A percentile compares a stretch with the other conserved stretches of the same genome.
Conservation (phyloP, 2,329 filamentous ascomycete species). For the Aureobasidium vineae region DNA sequence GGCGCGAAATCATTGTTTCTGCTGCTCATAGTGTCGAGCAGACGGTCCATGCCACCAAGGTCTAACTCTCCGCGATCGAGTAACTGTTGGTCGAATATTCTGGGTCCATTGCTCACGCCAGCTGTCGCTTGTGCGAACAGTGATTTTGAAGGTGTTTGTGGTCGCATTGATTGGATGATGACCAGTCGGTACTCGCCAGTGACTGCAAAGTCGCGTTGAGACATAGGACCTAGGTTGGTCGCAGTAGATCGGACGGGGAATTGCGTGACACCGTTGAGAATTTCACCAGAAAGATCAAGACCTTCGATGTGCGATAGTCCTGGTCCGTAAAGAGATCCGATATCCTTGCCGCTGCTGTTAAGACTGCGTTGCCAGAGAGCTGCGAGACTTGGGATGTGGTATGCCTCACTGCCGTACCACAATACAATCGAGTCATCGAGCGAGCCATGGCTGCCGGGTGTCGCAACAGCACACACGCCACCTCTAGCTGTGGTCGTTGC, state of each 20-base stretch:
- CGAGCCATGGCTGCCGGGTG: slow-evolving; percentile 36
- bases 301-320: slow-evolving; percentile 45
- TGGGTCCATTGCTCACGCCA: not conserved
- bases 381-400: slow-evolving; percentile 47
- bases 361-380: slow-evolving; percentile 48
- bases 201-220: slow-evolving; percentile 46
- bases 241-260: slow-evolving; percentile 38
- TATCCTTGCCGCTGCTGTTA: slow-evolving; percentile 34
- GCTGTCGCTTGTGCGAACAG: slow-evolving; percentile 31
- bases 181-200: slow-evolving; percentile 47
- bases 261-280: slow-evolving; percentile 46
- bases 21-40: slow-evolving; percentile 42
- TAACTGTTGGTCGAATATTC: slow-evolving; percentile 43
- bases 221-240: slow-evolving; percentile 42
- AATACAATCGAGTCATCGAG: slow-evolving; percentile 48
- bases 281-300: slow-evolving; percentile 44
- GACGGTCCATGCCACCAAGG: slow-evolving; percentile 49
- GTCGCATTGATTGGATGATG: slow-evolving; percentile 40
- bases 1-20: slow-evolving; percentile 35
- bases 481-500: slow-evolving; percentile 39
- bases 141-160: slow-evolving; percentile 36
- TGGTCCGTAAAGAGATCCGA: slow-evolving; percentile 44
- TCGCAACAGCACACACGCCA: slow-evolving; percentile 44
- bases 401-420: slow-evolving; percentile 48
- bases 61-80: slow-evolving; percentile 48